Evolutionary conservation across 768 basidiomycete species (phyloP).

Genomic region (Cystofilobasidium capitatum): DNA sequence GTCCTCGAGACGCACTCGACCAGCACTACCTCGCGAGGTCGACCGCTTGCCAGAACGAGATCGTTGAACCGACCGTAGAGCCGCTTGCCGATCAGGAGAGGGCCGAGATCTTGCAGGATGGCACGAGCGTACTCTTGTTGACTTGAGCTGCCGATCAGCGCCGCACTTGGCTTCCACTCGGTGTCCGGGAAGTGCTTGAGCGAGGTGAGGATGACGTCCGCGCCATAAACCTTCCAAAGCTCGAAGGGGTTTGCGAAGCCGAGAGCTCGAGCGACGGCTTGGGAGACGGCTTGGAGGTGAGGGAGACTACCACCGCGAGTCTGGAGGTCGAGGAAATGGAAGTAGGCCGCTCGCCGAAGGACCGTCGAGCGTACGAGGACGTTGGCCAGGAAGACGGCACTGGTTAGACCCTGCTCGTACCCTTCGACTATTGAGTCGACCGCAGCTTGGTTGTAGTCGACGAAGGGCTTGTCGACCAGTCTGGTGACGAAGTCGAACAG

Average conservation of each 20-base stretch:
- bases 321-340: constrained; percentile 63
- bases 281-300: constrained; percentile 49
- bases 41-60: constrained; percentile 57
- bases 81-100: constrained; percentile 49
- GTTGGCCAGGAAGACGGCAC: constrained; percentile 61
- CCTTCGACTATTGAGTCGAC: constrained; percentile 46
- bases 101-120: constrained; percentile 49
- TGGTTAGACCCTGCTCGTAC: constrained; percentile 52
- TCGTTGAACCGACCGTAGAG: constrained; percentile 45
- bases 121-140: constrained; percentile 52
- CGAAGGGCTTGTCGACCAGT: constrained; percentile 33
- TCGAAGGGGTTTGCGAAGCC: constrained; percentile 53
- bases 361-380: constrained; percentile 50
- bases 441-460: constrained; percentile 43
- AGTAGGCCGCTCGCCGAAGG: constrained; percentile 71
- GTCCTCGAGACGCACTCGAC: constrained; percentile 43
- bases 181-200: constrained; percentile 35
- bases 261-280: constrained; percentile 55
- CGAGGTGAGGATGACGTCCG: constrained; percentile 54
- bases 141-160: constrained; percentile 64
- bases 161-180: constrained; percentile 41
- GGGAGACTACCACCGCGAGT: constrained; percentile 38
- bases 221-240: constrained; percentile 70
- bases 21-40: constrained; percentile 47
- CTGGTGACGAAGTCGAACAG: constrained; percentile 36